phyloP scores from a whole-genome alignment of 2,329 filamentous ascomycete genomes.

The Xylariaceae sp. region DNA sequence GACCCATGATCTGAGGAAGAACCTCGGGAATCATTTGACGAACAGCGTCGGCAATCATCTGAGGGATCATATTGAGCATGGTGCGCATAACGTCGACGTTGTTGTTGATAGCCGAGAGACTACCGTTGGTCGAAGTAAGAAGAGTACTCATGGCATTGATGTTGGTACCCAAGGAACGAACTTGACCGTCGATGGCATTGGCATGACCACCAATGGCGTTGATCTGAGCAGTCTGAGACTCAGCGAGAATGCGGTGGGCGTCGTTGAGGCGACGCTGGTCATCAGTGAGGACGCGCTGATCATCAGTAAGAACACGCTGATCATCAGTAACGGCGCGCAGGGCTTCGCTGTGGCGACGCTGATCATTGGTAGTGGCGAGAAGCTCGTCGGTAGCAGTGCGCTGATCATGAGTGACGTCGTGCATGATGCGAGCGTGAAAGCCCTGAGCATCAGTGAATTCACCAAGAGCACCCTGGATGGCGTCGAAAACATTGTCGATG shows the following conservation, averaged over 20 bases:
- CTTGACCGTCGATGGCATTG: constrained; percentile 24
- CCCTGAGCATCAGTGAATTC: background rate
- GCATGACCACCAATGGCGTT: constrained; percentile 25
- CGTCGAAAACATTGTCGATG: constrained; percentile 20
- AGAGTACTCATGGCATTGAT: constrained; percentile 24
- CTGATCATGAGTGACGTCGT: constrained; percentile 2
- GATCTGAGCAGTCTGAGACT: constrained; percentile 15
- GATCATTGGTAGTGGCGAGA: no score
- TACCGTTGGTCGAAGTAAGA: constrained; percentile 25
- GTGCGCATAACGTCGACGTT: constrained; percentile 23
- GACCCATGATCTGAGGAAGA: constrained; percentile 6
- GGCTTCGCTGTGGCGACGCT: background rate
- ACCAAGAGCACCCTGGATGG: constrained; percentile 22
- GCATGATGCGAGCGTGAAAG: constrained; percentile 1
- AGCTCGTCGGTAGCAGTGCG: background rate
- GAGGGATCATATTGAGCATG: constrained; percentile 25
- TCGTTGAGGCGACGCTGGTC: background rate
- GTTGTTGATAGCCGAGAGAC: constrained; percentile 12
- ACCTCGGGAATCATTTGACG: constrained; percentile 12
- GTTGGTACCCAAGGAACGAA: constrained; percentile 24
- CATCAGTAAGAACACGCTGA: background rate
- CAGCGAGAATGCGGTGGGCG: constrained; percentile 2
- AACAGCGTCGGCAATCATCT: constrained; percentile 17
- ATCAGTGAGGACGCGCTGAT: no score
- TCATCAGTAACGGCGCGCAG: constrained; percentile 2